phyloP scores from a whole-genome alignment of 345 rosid species.

The Cardamine occulta region DNA sequence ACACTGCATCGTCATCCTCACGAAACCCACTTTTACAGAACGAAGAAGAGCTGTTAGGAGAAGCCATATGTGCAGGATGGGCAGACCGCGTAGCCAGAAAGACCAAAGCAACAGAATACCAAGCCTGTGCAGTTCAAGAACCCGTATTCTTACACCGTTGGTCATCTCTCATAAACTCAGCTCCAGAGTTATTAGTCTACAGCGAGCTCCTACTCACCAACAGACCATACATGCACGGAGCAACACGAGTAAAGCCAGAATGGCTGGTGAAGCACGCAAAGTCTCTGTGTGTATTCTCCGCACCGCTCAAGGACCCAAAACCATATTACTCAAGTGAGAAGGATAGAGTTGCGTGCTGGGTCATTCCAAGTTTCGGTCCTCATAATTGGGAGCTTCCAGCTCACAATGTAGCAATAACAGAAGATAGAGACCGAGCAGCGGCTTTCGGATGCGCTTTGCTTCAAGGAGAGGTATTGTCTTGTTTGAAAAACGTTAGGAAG shows the following conservation, averaged over 20 bases:
- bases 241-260: slow-evolving; percentile 70
- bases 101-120: slow-evolving; percentile 58
- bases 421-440: slow-evolving; percentile 37
- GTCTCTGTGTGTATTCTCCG: slow-evolving; percentile 63
- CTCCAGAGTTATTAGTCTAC: slow-evolving; percentile 90
- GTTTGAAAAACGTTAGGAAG: slow-evolving; percentile 50
- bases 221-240: slow-evolving; percentile 86
- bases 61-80: slow-evolving; percentile 96
- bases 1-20: slow-evolving; percentile 40
- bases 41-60: slow-evolving; percentile 77
- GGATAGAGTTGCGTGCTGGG: slow-evolving; percentile 67
- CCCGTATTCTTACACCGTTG: slow-evolving; percentile 73
- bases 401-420: slow-evolving; percentile 49
- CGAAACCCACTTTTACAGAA: slow-evolving; percentile 56
- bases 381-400: slow-evolving; percentile 75
- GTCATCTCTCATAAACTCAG: slow-evolving; percentile 67
- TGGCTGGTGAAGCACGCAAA: slow-evolving; percentile 75
- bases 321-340: slow-evolving; percentile 61
- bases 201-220: slow-evolving; percentile 71
- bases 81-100: slow-evolving; percentile 88
- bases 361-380: slow-evolving; percentile 63
- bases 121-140: slow-evolving; percentile 73
- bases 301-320: slow-evolving; percentile 61
- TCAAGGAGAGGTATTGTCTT: slow-evolving; percentile 77
- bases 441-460: slow-evolving; percentile 82